A percentile compares a stretch with the other conserved stretches of the same genome.
These are phyloP conservation scores for Diutina siamensis DNA, from an alignment of 1,139 yeast species.

Conservation along the genomic window DNA sequence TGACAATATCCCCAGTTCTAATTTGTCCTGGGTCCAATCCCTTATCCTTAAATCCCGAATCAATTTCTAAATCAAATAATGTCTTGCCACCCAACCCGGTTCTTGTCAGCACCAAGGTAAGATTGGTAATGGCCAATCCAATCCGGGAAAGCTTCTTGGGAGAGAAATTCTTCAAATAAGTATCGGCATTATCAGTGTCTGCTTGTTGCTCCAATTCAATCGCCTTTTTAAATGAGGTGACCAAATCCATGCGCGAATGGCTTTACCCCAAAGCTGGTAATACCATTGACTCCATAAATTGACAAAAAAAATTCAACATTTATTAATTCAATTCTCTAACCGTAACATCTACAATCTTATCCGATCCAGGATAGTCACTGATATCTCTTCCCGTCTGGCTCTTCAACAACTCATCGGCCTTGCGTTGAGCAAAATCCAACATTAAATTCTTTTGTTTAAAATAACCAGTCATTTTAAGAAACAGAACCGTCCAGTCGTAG, in stretches of 20 bases:
- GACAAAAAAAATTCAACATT: background rate
- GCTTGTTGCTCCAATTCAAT: constrained; percentile 46
- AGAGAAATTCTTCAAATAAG: constrained; percentile 38
- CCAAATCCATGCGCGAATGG: background rate
- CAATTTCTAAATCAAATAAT: constrained; percentile 53
- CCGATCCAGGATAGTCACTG: background rate
- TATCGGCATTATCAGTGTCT: constrained; percentile 43
- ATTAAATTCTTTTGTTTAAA: constrained; percentile 32
- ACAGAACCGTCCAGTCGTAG: constrained; percentile 31
- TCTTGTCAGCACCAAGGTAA: constrained; percentile 45
- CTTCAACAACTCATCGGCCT: constrained; percentile 13
- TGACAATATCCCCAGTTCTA: constrained; percentile 71
- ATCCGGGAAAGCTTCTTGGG: constrained; percentile 54
- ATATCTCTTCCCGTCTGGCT: constrained; percentile 1
- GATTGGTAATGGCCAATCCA: constrained; percentile 68
- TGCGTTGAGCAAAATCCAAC: constrained; percentile 24
- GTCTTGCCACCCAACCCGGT: constrained; percentile 79
- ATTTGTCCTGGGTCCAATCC: constrained; percentile 48
- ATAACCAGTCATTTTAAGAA: constrained; percentile 30
- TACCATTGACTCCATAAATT: no score
- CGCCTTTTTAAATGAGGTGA: constrained; percentile 32
- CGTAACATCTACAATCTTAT: background rate
- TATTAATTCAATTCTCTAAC: background rate
- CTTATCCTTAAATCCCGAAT: constrained; percentile 37
- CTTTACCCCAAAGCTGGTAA: no score